phyloP scores from a whole-genome alignment of 805 yeast species.

The Jamesozyma piceae region DNA sequence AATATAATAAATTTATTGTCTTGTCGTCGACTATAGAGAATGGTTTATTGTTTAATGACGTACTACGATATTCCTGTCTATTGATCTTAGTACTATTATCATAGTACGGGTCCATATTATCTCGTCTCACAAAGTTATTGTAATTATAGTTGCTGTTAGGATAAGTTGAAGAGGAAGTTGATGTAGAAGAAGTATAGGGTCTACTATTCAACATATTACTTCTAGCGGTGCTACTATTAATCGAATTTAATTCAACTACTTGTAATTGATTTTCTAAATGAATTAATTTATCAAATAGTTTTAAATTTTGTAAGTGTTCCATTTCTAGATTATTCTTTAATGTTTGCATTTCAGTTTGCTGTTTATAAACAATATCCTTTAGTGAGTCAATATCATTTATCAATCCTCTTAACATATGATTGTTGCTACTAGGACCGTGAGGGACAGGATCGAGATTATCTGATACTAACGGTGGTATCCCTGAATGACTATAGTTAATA shows the following conservation, averaged over 20 bases:
- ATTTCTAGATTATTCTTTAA: slow-evolving; percentile 13
- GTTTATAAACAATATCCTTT: slow-evolving; percentile 14
- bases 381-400: slow-evolving; percentile 13
- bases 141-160: not conserved
- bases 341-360: slow-evolving; percentile 15
- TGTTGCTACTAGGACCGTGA: not conserved
- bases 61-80: not conserved
- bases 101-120: not conserved
- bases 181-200: not conserved
- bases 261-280: slow-evolving; percentile 11
- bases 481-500: not conserved
- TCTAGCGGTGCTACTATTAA: not conserved
- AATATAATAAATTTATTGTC: slow-evolving; percentile 5
- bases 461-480: not conserved
- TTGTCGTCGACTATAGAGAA: slow-evolving; percentile 5
- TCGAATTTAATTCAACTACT: slow-evolving; percentile 6
- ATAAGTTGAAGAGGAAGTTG: not conserved
- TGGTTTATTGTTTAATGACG: not conserved
- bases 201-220: not conserved
- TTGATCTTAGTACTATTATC: not conserved
- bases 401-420: slow-evolving; percentile 3
- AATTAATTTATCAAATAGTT: slow-evolving; percentile 11
- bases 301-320: slow-evolving; percentile 9
- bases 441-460: not conserved
- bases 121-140: not conserved